Evolutionary conservation across 441 rosid species (phyloP).

Genomic region (Capsella rubella): DNA sequence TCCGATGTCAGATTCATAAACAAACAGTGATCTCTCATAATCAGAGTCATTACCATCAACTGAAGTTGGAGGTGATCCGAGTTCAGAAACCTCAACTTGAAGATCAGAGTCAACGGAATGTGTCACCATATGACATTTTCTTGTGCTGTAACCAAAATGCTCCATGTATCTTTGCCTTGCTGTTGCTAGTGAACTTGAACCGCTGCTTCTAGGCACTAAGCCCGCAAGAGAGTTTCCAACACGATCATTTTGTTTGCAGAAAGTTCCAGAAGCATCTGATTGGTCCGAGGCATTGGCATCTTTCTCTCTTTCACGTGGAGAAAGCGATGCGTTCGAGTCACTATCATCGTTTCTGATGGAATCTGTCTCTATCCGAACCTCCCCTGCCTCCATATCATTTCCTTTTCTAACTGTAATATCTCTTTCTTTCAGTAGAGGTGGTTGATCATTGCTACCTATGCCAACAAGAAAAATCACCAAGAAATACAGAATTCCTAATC

Average conservation of each 20-base stretch:
- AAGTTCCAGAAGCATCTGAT: conserved; percentile 35
- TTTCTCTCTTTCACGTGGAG: conserved; percentile 48
- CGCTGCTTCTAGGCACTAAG: conserved; percentile 47
- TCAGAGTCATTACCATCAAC: conserved; percentile 59
- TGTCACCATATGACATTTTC: conserved; percentile 55
- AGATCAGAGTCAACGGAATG: conserved; percentile 84
- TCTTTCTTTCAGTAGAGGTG: conserved; percentile 34
- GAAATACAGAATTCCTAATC: background rate
- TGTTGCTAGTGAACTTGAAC: conserved; percentile 49
- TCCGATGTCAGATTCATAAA: conserved; percentile 57
- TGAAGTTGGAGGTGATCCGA: conserved; percentile 66
- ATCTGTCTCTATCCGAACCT: conserved; percentile 45
- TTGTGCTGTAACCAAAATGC: conserved; percentile 43
- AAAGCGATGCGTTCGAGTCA: conserved; percentile 48
- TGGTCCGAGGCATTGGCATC: conserved; percentile 33
- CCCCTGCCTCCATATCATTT: conserved; percentile 44
- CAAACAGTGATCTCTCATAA: conserved; percentile 54
- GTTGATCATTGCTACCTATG: conserved; percentile 47
- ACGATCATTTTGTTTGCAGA: conserved; percentile 40
- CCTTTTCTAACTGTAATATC: conserved; percentile 29
- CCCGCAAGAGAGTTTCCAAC: conserved; percentile 42
- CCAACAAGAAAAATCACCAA: conserved; percentile 44
- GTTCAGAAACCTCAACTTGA: conserved; percentile 90
- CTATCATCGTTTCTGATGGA: conserved; percentile 45
- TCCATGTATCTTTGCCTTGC: conserved; percentile 53